Evolutionary conservation across 176 grass and related monocot species (phyloP), one percentile per base, ranked within the genome.

Genomic region (Zoysia japonica): DNA sequence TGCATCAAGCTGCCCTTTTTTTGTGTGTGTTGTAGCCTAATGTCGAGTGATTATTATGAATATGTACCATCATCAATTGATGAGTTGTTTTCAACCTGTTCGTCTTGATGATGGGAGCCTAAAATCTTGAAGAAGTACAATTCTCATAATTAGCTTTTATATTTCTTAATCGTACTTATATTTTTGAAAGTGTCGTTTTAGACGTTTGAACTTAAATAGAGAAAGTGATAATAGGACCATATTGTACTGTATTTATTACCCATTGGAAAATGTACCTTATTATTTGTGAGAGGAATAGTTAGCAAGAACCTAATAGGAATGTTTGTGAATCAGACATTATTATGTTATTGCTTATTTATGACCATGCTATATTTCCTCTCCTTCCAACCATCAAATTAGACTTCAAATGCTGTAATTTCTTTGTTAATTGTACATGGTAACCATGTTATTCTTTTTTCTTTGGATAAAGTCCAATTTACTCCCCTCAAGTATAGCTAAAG

Each of bases 31-130:
- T 80, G 3, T 37, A 39, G 19, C 70, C 1, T 81, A 67, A 40
- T 55, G 40, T 74, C 35, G 42, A 56, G 52, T 85, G 11, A 20
- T 59, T 55, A 80, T 74, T 78, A 46, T 46, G 47, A 84, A 66
- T 77, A 56, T 47, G n/a, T 20, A 61, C 61, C 54, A 50, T 47
- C 49, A 68, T 67, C 14, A 46, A n/a, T 47, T 46, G 17, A 12
- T 71, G 5, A 62, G 15, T 75, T 84, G 2, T 70, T 80, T 75
- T 75, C 5, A 36, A 75, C 15, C 7, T 67, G 37, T 68, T 61
- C 6, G 41, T 68, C 54, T 88, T 68, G 70, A 80, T 56, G 56
- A 15, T 16, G 16, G 50, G 36, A 83, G 50, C 6, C 49, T 60
- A 65, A 71, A 44, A 78, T 53, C 28, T 50, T 14, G 17, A 72